phyloP scores from a whole-genome alignment of 768 basidiomycete species.

The Neoboletus brunneissimus region DNA sequence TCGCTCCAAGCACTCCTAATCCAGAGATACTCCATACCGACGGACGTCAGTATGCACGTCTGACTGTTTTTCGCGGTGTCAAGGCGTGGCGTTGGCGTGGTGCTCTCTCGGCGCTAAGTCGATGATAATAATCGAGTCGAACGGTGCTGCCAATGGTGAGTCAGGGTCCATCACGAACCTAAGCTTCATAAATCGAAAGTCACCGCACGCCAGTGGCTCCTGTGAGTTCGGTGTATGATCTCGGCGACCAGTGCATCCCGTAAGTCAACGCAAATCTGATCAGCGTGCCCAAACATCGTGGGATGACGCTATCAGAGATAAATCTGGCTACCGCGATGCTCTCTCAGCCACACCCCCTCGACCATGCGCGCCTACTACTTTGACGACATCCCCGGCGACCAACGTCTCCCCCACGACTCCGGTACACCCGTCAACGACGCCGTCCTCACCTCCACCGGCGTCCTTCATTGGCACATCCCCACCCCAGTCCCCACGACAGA shows the following conservation, averaged over 20 bases:
- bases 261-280: no score
- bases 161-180: no score
- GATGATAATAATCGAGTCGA: not conserved
- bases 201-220: no score
- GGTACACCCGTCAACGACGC: slow-evolving; percentile 50
- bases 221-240: no score
- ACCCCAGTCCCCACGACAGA: slow-evolving; percentile 40
- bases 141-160: no score
- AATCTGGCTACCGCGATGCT: no score
- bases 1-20: not conserved
- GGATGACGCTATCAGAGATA: not conserved
- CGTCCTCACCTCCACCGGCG: slow-evolving; percentile 54
- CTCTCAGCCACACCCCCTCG: no score
- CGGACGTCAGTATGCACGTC: no score
- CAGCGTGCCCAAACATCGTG: no score
- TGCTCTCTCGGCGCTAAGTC: not conserved
- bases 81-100: not conserved
- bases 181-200: no score
- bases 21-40: not conserved
- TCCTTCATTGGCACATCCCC: slow-evolving; percentile 67
- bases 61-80: not conserved
- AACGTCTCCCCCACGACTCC: slow-evolving; percentile 76
- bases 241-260: no score
- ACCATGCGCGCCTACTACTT: slow-evolving; percentile 74
- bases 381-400: slow-evolving; percentile 76